phyloP scores from a whole-genome alignment of 768 basidiomycete species.

The Termitomyces sp. region DNA sequence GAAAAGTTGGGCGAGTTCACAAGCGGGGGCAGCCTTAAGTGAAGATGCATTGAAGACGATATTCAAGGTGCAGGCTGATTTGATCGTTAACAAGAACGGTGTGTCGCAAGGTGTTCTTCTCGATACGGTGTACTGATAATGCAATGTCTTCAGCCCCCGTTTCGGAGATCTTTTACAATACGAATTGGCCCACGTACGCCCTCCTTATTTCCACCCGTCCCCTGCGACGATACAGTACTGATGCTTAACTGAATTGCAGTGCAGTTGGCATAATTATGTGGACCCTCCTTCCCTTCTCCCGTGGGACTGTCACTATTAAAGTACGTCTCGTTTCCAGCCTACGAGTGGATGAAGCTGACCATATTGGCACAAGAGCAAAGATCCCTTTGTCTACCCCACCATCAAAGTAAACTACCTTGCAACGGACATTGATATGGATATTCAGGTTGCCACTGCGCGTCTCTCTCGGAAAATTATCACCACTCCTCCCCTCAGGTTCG shows the following conservation, averaged over 20 bases:
- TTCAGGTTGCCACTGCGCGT: conserved; percentile 44
- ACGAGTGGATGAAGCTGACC: not conserved
- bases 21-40: conserved; percentile 33
- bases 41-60: conserved; percentile 37
- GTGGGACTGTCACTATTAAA: conserved; percentile 44
- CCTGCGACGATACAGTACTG: not conserved
- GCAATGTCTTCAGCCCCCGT: conserved; percentile 32
- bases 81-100: conserved; percentile 45
- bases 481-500: not conserved
- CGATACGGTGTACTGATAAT: not conserved
- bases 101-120: conserved; percentile 17
- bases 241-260: conserved; percentile 15
- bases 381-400: conserved; percentile 43
- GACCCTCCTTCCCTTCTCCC: conserved; percentile 51
- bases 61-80: conserved; percentile 39
- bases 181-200: conserved; percentile 39
- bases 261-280: conserved; percentile 46
- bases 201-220: not conserved
- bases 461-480: conserved; percentile 27
- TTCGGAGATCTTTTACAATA: conserved; percentile 42
- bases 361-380: conserved; percentile 27
- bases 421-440: conserved; percentile 41
- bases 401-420: conserved; percentile 49
- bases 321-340: conserved; percentile 18
- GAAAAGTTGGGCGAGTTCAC: conserved; percentile 37